Evolutionary conservation across 345 rosid species (phyloP), one percentile per base, ranked within the genome.

Genomic region (Isatis tinctoria): DNA sequence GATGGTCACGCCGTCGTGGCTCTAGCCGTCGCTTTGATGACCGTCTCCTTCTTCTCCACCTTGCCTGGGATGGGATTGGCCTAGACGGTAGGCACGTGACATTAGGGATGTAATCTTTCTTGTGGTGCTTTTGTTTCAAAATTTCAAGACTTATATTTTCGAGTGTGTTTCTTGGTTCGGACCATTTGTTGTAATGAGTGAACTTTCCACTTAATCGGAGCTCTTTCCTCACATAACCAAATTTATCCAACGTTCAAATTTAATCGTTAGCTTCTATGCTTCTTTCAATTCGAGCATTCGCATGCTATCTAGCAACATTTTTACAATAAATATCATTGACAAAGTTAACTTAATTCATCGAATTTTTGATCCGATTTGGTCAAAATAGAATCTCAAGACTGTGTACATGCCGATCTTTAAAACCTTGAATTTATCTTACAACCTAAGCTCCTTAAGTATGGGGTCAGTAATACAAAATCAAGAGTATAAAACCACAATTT

Each of bases 1-100:
- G 78, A 60, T 11, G 35, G 78, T 51, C 61, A 65, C 2, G 18
- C 24, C 49, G 27, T 74, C 1, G 37, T 67, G 57, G 47, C 61
- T 18, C n/a, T 78, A 56, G 69, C 80, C 64, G 4, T 67, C 13
- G 37, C 60, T 22, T 32, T 76, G 57, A 51, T 77, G 41, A 4
- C 81, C 70, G 62, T 84, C 68, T 65, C 79, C 70, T 78, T 58
- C 67, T 45, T 77, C 24, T 57, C 63, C 3, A 65, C 56, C 40
- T 65, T 57, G 47, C 67, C 76, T 49, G 17, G 11, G n/a, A 72
- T 51, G 62, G 58, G n/a, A 49, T 52, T 72, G 61, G 27, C 54
- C 22, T 69, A 43, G 40, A 26, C 28, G 14, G n/a, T 24, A 39
- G 13, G 44, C 37, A 44, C 48, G 27, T 75, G 69, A 40, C 63